phyloP scores from a whole-genome alignment of 2,329 filamentous ascomycete species.

The Arachnomyces sp. region DNA sequence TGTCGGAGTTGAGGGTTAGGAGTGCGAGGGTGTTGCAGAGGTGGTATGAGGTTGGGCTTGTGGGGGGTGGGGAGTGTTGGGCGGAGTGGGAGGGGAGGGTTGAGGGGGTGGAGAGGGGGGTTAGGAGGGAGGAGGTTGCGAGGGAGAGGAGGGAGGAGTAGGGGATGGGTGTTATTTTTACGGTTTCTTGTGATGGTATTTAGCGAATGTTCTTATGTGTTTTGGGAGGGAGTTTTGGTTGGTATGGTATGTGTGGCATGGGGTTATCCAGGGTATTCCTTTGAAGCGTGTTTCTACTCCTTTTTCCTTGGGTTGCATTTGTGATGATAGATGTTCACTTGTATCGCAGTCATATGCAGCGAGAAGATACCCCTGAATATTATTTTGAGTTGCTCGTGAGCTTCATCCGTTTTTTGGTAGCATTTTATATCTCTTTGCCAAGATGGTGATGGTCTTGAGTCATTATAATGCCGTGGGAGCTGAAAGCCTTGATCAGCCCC shows the following conservation, averaged over 20 bases:
- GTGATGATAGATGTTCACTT: too few species aligned
- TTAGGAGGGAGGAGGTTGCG: slow-evolving; percentile 55
- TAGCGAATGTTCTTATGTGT: slow-evolving; percentile 2
- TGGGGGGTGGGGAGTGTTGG: slow-evolving; percentile 60
- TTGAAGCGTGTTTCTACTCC: slow-evolving; percentile 5
- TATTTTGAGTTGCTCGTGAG: too few species aligned
- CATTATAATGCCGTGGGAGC: too few species aligned
- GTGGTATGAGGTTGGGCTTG: slow-evolving; percentile 67
- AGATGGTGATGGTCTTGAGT: too few species aligned
- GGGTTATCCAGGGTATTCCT: neutral
- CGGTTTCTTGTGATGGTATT: slow-evolving; percentile 1
- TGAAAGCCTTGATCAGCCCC: too few species aligned
- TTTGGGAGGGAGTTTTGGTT: neutral
- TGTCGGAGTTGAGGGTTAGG: slow-evolving; percentile 34
- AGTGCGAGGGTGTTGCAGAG: slow-evolving; percentile 47
- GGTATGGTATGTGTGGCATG: slow-evolving; percentile 9
- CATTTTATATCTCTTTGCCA: too few species aligned
- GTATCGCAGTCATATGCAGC: too few species aligned
- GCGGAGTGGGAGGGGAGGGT: slow-evolving; percentile 63
- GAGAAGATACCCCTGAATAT: too few species aligned
- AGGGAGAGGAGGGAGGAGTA: slow-evolving; percentile 46
- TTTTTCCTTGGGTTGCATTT: slow-evolving; percentile 5
- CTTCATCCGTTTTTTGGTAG: too few species aligned
- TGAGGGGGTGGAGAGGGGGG: slow-evolving; percentile 54
- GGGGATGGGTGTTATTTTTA: slow-evolving; percentile 14